Evolutionary conservation across 257 asterid species (phyloP).

Genomic region (Solanum clarkiae): DNA sequence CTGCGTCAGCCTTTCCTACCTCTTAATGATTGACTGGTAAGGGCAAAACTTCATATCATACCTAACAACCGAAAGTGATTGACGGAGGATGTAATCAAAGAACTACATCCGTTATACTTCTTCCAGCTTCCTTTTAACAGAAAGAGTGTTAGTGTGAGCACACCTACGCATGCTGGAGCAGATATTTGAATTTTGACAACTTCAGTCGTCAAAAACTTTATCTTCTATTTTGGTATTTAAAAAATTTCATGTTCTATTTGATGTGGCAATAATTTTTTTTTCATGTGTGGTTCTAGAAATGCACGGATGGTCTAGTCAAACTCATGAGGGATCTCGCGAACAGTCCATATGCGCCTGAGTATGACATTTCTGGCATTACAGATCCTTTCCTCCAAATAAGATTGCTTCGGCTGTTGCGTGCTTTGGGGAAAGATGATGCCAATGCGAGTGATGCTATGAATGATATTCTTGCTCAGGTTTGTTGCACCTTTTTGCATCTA

Average conservation of each 20-base stretch:
- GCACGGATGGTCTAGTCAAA: conserved; percentile 85
- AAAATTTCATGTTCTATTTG: neutral
- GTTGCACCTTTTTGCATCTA: neutral
- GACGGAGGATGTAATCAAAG: neutral
- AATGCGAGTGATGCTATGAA: conserved; percentile 95
- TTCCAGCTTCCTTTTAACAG: neutral
- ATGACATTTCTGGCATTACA: conserved; percentile 82
- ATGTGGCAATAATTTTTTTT: neutral
- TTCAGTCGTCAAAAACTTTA: neutral
- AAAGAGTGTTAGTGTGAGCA: neutral
- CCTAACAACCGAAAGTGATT: neutral
- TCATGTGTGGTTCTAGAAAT: conserved; percentile 42
- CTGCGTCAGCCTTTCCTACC: neutral
- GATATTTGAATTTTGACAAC: neutral
- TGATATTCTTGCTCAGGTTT: conserved; percentile 97
- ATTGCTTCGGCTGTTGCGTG: conserved; percentile 70
- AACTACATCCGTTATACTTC: neutral
- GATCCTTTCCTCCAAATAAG: conserved; percentile 94
- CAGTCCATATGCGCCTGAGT: conserved; percentile 97
- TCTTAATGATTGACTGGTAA: neutral
- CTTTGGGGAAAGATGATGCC: conserved; percentile 86
- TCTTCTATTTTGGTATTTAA: neutral
- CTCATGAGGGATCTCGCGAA: conserved; percentile 68
- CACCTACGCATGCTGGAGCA: neutral
- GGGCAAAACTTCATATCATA: neutral